Conservation (phyloP, 2,329 filamentous ascomycete genomes). For the Fusarium pseudograminearum region DNA sequence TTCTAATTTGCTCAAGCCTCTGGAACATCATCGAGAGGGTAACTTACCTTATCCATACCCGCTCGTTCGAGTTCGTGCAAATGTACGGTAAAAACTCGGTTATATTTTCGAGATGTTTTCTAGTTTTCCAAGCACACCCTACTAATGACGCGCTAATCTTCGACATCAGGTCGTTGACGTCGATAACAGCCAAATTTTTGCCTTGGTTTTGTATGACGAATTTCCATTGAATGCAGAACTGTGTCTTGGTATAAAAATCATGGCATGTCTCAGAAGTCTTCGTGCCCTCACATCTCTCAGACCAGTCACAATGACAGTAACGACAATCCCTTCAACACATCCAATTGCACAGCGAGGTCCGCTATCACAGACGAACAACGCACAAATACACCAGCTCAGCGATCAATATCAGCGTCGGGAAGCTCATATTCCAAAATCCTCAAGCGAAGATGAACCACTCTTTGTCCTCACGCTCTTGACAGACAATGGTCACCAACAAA, state of each 20-base stretch:
- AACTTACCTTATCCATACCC: no score
- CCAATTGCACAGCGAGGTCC: slow-evolving; percentile 2
- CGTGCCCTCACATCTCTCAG: background rate
- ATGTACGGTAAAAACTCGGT: no score
- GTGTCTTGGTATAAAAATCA: background rate
- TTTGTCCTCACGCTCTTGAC: slow-evolving; percentile 34
- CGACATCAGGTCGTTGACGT: slow-evolving; percentile 19
- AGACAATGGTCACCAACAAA: slow-evolving; percentile 17
- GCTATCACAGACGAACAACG: slow-evolving; percentile 1
- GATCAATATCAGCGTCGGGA: slow-evolving; percentile 29
- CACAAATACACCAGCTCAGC: slow-evolving; percentile 10
- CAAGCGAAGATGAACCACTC: slow-evolving; percentile 1
- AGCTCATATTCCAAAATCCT: slow-evolving; percentile 9
- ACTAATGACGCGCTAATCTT: background rate
- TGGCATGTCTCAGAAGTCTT: background rate
- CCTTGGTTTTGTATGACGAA: background rate
- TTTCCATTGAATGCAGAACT: background rate
- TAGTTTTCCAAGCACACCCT: background rate
- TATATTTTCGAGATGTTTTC: background rate
- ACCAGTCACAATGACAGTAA: slow-evolving; percentile 16
- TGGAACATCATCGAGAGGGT: no score
- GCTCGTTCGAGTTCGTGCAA: no score
- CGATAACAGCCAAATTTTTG: background rate
- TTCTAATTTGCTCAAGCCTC: no score
- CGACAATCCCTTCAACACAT: slow-evolving; percentile 17